These are phyloP conservation scores for Aspergillus melleus DNA, from an alignment of 2,329 filamentous ascomycete species.

Conservation along the genomic window DNA sequence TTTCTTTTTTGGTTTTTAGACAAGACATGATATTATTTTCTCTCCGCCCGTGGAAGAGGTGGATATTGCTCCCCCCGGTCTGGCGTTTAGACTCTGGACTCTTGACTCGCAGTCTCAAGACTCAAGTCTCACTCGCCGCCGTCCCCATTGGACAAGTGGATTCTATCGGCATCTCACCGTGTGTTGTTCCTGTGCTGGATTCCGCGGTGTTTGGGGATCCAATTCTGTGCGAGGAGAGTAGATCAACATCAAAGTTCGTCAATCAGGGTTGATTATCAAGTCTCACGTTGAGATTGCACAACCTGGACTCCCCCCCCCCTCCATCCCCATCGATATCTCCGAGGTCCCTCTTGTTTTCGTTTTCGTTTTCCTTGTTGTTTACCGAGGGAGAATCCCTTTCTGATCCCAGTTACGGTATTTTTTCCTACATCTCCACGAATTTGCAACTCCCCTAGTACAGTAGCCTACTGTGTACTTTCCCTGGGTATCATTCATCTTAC, in stretches of 20 bases:
- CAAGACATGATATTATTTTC: not conserved
- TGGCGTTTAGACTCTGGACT: not conserved
- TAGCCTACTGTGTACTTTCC: not conserved
- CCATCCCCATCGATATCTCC: not conserved
- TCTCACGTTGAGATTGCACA: not conserved
- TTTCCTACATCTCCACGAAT: not conserved
- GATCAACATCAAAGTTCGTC: conserved; percentile 5
- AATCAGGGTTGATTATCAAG: not conserved
- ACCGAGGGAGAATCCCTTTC: not conserved
- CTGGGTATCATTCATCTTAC: not conserved
- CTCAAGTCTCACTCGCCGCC: not conserved
- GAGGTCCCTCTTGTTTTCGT: not conserved
- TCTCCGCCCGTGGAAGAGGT: conserved; percentile 1
- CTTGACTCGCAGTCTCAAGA: not conserved
- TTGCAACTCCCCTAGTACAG: not conserved
- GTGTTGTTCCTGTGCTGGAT: conserved; percentile 3
- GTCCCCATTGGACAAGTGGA: not conserved
- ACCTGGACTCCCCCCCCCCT: not conserved
- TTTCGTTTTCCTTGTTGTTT: not conserved
- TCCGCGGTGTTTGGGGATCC: not conserved
- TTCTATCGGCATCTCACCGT: conserved; percentile 3
- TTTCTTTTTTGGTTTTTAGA: not conserved
- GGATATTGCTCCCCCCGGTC: not conserved
- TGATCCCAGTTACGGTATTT: not conserved
- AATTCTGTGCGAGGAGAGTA: not conserved